Evolutionary conservation across 148 eudicot species (phyloP).

Genomic region (Nyssa sinensis): DNA sequence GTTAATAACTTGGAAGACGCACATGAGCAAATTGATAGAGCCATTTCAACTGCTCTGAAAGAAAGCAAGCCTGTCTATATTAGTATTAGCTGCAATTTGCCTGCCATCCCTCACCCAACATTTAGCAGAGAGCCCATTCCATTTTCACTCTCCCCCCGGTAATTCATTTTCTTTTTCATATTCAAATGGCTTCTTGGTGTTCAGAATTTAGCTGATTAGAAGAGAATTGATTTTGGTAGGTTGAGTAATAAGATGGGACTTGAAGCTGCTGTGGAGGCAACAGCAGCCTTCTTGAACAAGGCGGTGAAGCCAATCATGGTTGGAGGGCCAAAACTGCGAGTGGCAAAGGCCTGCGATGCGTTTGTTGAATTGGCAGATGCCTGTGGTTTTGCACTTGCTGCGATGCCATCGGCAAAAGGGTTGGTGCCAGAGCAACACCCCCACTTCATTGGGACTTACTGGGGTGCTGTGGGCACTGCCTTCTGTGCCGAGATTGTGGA

Average conservation of each 20-base stretch:
- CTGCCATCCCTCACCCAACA: constrained; percentile 27
- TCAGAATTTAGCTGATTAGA: too few relatives aligned
- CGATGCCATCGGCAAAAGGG: constrained; percentile 34
- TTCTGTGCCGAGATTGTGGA: too few relatives aligned
- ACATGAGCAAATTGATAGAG: constrained; percentile 30
- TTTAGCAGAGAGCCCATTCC: constrained; percentile 30
- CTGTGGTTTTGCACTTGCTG: constrained; percentile 19
- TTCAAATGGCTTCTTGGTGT: too few relatives aligned
- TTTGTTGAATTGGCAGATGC: constrained; percentile 26
- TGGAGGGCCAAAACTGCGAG: constrained; percentile 34
- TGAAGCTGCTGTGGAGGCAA: constrained; percentile 28
- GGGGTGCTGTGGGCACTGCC: too few relatives aligned
- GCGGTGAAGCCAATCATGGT: constrained; percentile 29
- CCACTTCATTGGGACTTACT: too few relatives aligned
- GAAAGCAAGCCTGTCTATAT: constrained; percentile 34
- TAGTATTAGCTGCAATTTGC: constrained; percentile 29
- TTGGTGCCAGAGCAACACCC: too few relatives aligned
- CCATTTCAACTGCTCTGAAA: constrained; percentile 27
- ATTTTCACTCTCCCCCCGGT: constrained; percentile 23
- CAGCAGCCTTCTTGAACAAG: constrained; percentile 28
- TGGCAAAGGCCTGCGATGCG: constrained; percentile 20
- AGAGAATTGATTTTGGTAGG: background rate
- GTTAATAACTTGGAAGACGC: too few relatives aligned
- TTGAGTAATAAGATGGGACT: constrained; percentile 28
- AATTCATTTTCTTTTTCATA: background rate